These are phyloP conservation scores for Scedosporium apiospermum DNA, from an alignment of 2,329 filamentous ascomycete species.

Conservation along the genomic window DNA sequence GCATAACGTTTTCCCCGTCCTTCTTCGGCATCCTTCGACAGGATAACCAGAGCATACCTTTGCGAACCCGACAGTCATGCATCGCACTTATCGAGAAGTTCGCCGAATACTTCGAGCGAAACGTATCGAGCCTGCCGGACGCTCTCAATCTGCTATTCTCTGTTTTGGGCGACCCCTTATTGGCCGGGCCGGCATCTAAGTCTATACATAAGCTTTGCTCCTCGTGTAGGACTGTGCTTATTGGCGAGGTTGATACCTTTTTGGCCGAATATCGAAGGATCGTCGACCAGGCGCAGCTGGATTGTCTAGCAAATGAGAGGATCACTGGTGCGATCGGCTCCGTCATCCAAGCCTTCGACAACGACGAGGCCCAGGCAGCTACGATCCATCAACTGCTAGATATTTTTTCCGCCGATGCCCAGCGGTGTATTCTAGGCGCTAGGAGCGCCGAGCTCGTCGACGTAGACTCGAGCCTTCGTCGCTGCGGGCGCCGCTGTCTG, in stretches of 20 bases:
- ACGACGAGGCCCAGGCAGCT: conserved; percentile 42
- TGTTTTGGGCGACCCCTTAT: conserved; percentile 50
- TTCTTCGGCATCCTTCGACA: conserved; percentile 46
- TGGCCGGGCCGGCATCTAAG: conserved; percentile 61
- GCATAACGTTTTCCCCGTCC: conserved; percentile 50
- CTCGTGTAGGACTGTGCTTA: conserved; percentile 62
- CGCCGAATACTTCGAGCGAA: conserved; percentile 65
- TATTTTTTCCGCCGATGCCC: conserved; percentile 8
- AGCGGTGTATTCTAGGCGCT: not conserved
- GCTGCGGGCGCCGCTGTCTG: conserved; percentile 6
- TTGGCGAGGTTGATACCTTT: conserved; percentile 57
- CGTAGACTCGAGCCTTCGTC: not conserved
- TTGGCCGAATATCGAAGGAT: conserved; percentile 63
- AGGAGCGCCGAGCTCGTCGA: not conserved
- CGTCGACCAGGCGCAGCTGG: conserved; percentile 40
- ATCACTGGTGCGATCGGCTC: conserved; percentile 66
- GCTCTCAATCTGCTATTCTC: conserved; percentile 68
- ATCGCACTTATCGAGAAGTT: conserved; percentile 64
- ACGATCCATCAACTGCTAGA: conserved; percentile 19
- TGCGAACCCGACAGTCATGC: conserved; percentile 57
- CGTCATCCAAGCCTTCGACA: conserved; percentile 62
- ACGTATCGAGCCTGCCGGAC: conserved; percentile 56
- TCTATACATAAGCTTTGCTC: conserved; percentile 68
- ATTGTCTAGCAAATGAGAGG: conserved; percentile 62
- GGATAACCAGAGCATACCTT: conserved; percentile 43